Evolutionary conservation across 2,329 filamentous ascomycete species (phyloP), one percentile per base, ranked within the genome.

Genomic region (Celoporthe dispersa): DNA sequence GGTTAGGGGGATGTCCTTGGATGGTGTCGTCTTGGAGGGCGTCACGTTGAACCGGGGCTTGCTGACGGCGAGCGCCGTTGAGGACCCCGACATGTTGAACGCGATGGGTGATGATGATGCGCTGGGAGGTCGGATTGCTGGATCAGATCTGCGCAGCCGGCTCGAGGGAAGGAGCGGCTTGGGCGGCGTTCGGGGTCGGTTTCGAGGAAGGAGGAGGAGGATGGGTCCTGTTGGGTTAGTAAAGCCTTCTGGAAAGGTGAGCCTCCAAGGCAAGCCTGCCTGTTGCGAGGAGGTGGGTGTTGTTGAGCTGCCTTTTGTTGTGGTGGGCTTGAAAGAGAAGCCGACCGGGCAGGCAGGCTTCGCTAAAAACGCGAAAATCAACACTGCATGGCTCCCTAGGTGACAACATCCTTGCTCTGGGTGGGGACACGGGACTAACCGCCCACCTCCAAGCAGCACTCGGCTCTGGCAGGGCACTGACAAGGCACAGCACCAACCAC

Each of bases 11-110:
- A 25, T 72, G 63, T 73, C 74, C 59, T 75, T 78, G 64, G 74
- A 66, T 2, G 76, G 75, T 5, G 76, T 77, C 60, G 74, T 75
- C 60, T 76, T 78, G 67, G 74, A 67, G 1, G 76, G 77, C 2
- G 76, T 77, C 63, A 65, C 41, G 51, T 48, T 68, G 64, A 31
- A 71, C 67, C 67, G 73, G 48, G 72, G 64, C 66, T 73, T 65
- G 61, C 70, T 66, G 31, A 71, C 33, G 51, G 73, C 65, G n/a
- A 73, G 65, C 14, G 77, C 70, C 6, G 72, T 71, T 6, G 75
- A 73, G 2, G 76, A 76, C 12, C 39, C 66, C 60, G 78, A 77
- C 80, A 83, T 82, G 33, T 55, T 75, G 61, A 57, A 60, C 64
- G 53, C 28, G 61, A 48, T 12, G 51, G 31, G 22, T 28, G 37